Base-by-base conservation (phyloP, 306 rosid species). In the Sphenostylis stenocarpa region DNA sequence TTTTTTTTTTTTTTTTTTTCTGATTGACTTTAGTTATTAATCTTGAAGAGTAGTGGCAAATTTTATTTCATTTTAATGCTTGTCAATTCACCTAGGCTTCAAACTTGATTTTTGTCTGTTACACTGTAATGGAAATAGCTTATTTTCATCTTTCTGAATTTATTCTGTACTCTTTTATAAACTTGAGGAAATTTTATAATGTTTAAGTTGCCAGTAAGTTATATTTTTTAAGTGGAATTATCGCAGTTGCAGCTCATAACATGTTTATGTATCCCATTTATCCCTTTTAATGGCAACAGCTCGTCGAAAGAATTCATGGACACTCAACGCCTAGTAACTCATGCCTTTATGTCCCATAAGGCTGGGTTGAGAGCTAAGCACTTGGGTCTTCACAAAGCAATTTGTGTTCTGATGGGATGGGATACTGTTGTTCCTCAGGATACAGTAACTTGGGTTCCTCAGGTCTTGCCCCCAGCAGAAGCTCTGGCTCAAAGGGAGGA, bases 321-420 rank as follows among this genome's bases (percentile, higher is more conserved):
- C 84, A 94, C 96, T 70, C 92, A 82, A 64, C 90, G 98, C 73
- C 84, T 94, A 55, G 96, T 88, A 36, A 94, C 90, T 70, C 98
- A 94, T 86, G 96, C 98, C 71, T 94, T 81, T 81, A 94, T 94
- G 98, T 94, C 98, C 73, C 95, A 82, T 80, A 94, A 90, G 87
- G 63, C 77, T 76, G 97, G 98, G 45, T 73, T 84, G 89, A 88
- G 96, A 87, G 70, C 91, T 48, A 84, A 83, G 65, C 98, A 94
- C 83, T 19, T 94, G 82, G 98, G 92, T 77, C 95, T 94, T 81
- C 97, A 81, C 80, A 92, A 80, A 87, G 98, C 98, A 70, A 77
- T 92, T 48, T 92, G 96, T 85, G 97, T 91, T 77, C 77, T 94
- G 82, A 79, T 94, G 90, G 97, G 98, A 70, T 94, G 98, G 98